Conservation (phyloP, 169 alveolate species). For the Amoebophrya sp. region DNA sequence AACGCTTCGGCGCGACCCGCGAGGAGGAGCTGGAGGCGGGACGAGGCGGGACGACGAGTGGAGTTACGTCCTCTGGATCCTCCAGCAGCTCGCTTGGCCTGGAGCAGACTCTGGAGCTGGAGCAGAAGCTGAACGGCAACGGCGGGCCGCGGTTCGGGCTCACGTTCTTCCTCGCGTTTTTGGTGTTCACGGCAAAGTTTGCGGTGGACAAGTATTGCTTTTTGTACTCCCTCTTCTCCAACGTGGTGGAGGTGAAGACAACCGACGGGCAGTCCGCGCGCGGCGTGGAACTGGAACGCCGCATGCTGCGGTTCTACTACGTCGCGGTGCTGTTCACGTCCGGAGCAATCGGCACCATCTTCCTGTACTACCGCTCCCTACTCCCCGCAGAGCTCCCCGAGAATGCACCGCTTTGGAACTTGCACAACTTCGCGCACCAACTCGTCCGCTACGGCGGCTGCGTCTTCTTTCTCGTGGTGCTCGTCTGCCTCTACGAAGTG, state of each 20-base stretch:
- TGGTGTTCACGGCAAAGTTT: background rate
- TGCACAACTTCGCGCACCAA: too few species aligned
- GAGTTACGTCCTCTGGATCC: too few species aligned
- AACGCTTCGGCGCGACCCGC: too few species aligned
- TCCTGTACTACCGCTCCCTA: background rate
- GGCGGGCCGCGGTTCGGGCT: background rate
- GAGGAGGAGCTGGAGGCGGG: too few species aligned
- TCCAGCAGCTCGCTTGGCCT: too few species aligned
- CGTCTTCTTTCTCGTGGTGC: too few species aligned
- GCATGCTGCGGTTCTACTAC: background rate
- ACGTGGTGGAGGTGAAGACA: background rate
- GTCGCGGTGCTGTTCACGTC: background rate
- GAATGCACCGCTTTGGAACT: background rate
- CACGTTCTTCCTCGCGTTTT: background rate
- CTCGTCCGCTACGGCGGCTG: too few species aligned
- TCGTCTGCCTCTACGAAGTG: too few species aligned
- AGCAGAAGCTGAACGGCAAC: too few species aligned
- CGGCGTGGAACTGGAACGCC: background rate
- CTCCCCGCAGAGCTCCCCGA: background rate
- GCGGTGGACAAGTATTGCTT: background rate
- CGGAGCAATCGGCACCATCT: background rate
- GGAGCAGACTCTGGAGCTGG: too few species aligned
- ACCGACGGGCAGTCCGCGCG: background rate
- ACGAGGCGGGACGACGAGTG: too few species aligned
- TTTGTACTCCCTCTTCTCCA: background rate